These are phyloP conservation scores for Sclerospora graminicola DNA, from an alignment of 352 stramenopile genomes.

Conservation along the genomic window DNA sequence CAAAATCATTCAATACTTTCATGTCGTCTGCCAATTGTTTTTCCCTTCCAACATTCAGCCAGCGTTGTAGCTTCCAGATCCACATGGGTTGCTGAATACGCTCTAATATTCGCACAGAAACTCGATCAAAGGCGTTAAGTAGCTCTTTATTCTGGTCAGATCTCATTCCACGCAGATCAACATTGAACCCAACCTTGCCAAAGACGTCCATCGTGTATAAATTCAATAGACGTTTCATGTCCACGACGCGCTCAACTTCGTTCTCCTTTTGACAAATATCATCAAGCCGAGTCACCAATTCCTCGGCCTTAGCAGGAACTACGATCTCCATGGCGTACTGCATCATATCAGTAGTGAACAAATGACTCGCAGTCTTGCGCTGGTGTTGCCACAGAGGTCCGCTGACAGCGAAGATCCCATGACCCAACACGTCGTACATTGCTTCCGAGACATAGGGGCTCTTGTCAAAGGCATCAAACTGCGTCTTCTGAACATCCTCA, in stretches of 20 bases:
- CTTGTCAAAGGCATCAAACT: slow-evolving; percentile 77
- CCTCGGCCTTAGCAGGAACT: slow-evolving; percentile 27
- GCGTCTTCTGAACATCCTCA: slow-evolving; percentile 48
- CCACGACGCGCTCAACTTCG: slow-evolving; percentile 13
- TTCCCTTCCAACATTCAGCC: slow-evolving; percentile 29
- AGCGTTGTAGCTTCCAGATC: slow-evolving; percentile 32
- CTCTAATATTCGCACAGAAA: slow-evolving; percentile 20
- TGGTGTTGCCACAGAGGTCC: slow-evolving; percentile 61
- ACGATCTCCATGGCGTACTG: slow-evolving; percentile 45
- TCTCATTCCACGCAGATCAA: slow-evolving; percentile 40
- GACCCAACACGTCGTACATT: slow-evolving; percentile 57
- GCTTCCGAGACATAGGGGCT: slow-evolving; percentile 27
- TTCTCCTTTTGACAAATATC: slow-evolving; percentile 6
- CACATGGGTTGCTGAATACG: slow-evolving; percentile 28
- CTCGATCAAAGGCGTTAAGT: slow-evolving; percentile 26
- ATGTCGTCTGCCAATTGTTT: slow-evolving; percentile 26
- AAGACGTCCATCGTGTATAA: slow-evolving; percentile 66
- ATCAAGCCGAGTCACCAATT: slow-evolving; percentile 28
- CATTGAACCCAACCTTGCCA: slow-evolving; percentile 59
- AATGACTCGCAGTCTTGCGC: slow-evolving; percentile 84
- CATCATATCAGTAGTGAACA: slow-evolving; percentile 71
- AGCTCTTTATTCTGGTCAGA: slow-evolving; percentile 23
- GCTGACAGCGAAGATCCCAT: slow-evolving; percentile 69
- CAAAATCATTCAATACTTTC: slow-evolving; percentile 17
- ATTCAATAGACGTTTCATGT: slow-evolving; percentile 43